Evolutionary conservation across 2,329 filamentous ascomycete genomes (phyloP), one percentile per base, ranked within the genome.

Genomic region (Botrytis elliptica): DNA sequence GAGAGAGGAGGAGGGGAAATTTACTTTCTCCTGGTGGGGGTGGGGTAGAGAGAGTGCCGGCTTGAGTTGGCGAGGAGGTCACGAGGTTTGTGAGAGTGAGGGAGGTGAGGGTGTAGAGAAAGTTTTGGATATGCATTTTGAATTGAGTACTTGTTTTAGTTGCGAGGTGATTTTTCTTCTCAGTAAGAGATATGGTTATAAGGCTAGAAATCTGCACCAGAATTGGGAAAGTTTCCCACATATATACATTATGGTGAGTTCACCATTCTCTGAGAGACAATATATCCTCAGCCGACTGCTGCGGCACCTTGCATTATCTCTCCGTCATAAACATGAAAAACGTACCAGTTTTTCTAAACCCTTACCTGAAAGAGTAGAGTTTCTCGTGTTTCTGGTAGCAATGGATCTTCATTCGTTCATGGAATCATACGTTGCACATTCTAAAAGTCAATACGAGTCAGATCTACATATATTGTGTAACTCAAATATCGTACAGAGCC

Each of bases 21-120:
- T 46, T 72, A 72, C 62, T 59, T 38, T 68, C 49, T 44, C 70
- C 70, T n/a, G 70, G 52, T 25, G 70, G 70, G 5, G 70, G 70
- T 7, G 70, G 60, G 2, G 60, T 66, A 18, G 55, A 40, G 3
- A 66, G 49, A 38, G 52, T 42, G 14, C 65, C 65, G 1, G 33
- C 25, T 40, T 55, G 25, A 12, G 46, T 42, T 57, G 70, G 63
- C 1, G 62, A 59, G 40, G 12, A 40, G 62, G 29, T 60, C 63
- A 72, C 70, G 40, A 68, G 63, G 22, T 68, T 72, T 25, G 38
- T 59, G 63, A 59, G n/a, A 44, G 38, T 14, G 9, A 67, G 25
- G 9, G 46, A 72, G 10, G 38, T 59, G 36, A 66, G 36, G 8
- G 29, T 3, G 20, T 38, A 25, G 9, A 72, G 46, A 2, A 72